Evolutionary conservation across 2,329 filamentous ascomycete species (phyloP), one percentile per base, ranked within the genome.

Genomic region (Exophiala sideris): DNA sequence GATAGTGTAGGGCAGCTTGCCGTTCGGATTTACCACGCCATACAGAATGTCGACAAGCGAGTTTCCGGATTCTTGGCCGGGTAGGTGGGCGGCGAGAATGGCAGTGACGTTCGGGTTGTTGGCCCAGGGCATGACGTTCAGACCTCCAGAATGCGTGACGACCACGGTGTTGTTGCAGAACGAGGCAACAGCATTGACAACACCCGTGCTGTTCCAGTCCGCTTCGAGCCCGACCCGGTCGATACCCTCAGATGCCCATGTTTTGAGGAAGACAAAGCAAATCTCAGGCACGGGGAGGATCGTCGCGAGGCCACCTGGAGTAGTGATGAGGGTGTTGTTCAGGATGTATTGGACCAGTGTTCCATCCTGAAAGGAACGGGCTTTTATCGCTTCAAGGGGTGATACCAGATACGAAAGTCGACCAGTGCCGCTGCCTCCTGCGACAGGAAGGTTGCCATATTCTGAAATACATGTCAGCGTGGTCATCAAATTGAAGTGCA

Each of bases 21-120:
- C 91, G 24, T 82, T 83, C 1, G 89, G 89, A 72, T 90, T 91
- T 57, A 86, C 81, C 56, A 80, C 82, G 40, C 91, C 90, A 69
- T 91, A 95, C 0, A 96, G 82, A n/a, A 95, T 79, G 63, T 95
- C 89, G 9, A 82, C 81, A 50, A 95, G 82, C 2, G 87, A 80
- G 66, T 91, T 88, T 46, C 91, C 90, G 18, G 85, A 88, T 69
- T 96, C 87, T 67, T 95, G 86, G 9, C 91, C 91, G 0, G 90
- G 89, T 14, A 91, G 73, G 64, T 88, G 88, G 33, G 89, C 89
- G 81, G 87, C 94, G 1, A 95, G 68, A 49, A 95, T 90, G 36
- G 89, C 90, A 1, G 88, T 91, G 45, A 95, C 79, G 70, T 95
- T 95, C 34, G 61, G 59, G 45, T 63, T 54, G 33, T 62, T 45